Evolutionary conservation across 2,329 filamentous ascomycete species (phyloP).

Genomic region (Cytospora piceicola): DNA sequence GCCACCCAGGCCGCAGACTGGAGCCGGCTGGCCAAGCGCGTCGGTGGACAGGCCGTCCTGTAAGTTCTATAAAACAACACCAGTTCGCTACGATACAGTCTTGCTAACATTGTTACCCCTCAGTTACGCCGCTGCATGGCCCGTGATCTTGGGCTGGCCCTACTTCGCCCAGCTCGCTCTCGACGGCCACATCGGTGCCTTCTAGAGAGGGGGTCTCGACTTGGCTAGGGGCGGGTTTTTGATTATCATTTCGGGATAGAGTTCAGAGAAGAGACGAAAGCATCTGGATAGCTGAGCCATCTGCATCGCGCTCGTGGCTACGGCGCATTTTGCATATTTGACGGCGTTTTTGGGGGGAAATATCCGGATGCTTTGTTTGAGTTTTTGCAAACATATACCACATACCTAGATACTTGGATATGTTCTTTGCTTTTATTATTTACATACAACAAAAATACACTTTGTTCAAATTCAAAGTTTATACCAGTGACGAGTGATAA

Average conservation of each 20-base stretch:
- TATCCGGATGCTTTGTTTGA: constrained; percentile 21
- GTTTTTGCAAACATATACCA: constrained; percentile 20
- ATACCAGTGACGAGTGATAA: neutral
- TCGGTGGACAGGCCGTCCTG: constrained; percentile 39
- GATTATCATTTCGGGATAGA: neutral
- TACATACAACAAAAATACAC: constrained; percentile 17
- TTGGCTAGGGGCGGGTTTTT: neutral
- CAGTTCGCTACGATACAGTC: constrained; percentile 1
- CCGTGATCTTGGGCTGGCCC: constrained; percentile 46
- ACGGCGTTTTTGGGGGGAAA: constrained; percentile 27
- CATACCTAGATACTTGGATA: neutral
- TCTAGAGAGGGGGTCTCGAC: constrained; percentile 31
- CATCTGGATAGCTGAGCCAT: constrained; percentile 7
- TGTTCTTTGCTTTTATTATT: constrained; percentile 3
- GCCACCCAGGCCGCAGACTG: constrained; percentile 43
- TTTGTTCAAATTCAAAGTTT: constrained; percentile 10
- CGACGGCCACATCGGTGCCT: constrained; percentile 36
- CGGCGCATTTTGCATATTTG: constrained; percentile 20
- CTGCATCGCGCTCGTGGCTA: constrained; percentile 17
- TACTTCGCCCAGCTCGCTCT: constrained; percentile 32
- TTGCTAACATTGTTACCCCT: constrained; percentile 2
- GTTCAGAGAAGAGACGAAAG: constrained; percentile 1
- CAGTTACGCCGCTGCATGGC: constrained; percentile 44
- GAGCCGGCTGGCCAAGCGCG: constrained; percentile 41
- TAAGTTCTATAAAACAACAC: constrained; percentile 35